Conservation (phyloP, 805 yeast species). For the Cyberlindnera mycetangii region DNA sequence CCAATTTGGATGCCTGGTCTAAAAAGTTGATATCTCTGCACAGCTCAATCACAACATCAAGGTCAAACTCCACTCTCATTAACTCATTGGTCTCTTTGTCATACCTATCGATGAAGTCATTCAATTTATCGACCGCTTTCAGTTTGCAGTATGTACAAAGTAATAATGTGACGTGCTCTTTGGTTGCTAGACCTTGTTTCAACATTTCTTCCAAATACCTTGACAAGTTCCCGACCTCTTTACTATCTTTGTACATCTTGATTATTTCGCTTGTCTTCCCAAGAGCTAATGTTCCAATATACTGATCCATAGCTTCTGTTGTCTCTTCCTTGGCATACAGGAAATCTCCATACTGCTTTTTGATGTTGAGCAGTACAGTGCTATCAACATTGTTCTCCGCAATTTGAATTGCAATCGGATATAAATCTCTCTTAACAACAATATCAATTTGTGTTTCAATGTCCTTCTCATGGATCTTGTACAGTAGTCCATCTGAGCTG, state of each 20-base stretch:
- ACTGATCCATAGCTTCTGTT: constrained; percentile 72
- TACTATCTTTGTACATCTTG: constrained; percentile 73
- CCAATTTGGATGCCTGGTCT: constrained; percentile 64
- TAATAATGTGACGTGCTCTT: constrained; percentile 79
- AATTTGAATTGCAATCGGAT: constrained; percentile 65
- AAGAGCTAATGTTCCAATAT: constrained; percentile 50
- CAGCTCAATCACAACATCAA: constrained; percentile 61
- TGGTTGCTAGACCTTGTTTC: constrained; percentile 51
- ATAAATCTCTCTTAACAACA: constrained; percentile 66
- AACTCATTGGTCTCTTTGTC: constrained; percentile 32
- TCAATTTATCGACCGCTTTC: constrained; percentile 56
- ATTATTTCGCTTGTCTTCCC: constrained; percentile 75
- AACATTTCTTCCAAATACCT: constrained; percentile 62
- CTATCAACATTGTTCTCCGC: constrained; percentile 40
- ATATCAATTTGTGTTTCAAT: constrained; percentile 66
- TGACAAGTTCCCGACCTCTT: constrained; percentile 62
- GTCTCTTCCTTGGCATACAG: constrained; percentile 63
- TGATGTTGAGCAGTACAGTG: constrained; percentile 38
- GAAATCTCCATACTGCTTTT: constrained; percentile 66
- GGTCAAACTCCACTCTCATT: constrained; percentile 52
- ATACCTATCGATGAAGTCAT: constrained; percentile 48
- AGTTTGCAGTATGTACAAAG: constrained; percentile 78
- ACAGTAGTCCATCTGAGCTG: constrained; percentile 73
- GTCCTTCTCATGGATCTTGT: constrained; percentile 63
- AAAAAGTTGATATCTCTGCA: constrained; percentile 71